Percentiles rank a stretch among this genome's conserved stretches.
These are phyloP conservation scores for Rhynchospora breviuscula DNA, from an alignment of 176 grass and related monocot genomes.

Conservation along the genomic window DNA sequence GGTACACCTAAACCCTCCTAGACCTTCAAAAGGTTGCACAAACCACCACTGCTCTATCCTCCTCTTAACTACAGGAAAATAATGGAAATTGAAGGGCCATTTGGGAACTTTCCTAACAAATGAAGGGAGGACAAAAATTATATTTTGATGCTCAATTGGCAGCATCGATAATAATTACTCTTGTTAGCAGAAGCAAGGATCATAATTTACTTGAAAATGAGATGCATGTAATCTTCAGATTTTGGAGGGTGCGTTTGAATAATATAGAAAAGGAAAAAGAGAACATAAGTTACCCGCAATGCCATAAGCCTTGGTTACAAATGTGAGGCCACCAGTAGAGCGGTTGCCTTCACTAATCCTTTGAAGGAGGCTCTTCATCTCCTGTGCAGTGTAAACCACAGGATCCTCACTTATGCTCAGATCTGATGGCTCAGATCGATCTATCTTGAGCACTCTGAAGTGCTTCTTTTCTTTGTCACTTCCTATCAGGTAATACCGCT, in stretches of 20 bases:
- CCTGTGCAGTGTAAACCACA: slow-evolving; percentile 72
- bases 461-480: slow-evolving; percentile 75
- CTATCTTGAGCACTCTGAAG: slow-evolving; percentile 97
- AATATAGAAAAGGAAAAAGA: background rate
- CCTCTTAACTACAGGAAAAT: too few species aligned
- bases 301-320: slow-evolving; percentile 82
- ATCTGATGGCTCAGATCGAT: too few species aligned
- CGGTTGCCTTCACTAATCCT: slow-evolving; percentile 82
- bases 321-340: slow-evolving; percentile 74
- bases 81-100: too few species aligned
- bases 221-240: background rate
- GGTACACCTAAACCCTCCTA: background rate
- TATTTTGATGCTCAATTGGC: too few species aligned
- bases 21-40: background rate
- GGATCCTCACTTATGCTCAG: slow-evolving; percentile 90
- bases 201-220: background rate
- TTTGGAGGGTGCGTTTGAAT: background rate
- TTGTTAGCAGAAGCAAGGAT: background rate
- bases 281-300: slow-evolving; percentile 54
- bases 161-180: too few species aligned
- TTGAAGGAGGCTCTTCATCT: slow-evolving; percentile 88
- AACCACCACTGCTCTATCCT: background rate
- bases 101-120: too few species aligned
- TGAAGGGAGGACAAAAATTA: too few species aligned
- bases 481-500: slow-evolving; percentile 96